A percentile compares a stretch with the other conserved stretches of the same genome.
phyloP scores from a whole-genome alignment of 2,329 filamentous ascomycete genomes.

The Pestalotiopsis sp. region DNA sequence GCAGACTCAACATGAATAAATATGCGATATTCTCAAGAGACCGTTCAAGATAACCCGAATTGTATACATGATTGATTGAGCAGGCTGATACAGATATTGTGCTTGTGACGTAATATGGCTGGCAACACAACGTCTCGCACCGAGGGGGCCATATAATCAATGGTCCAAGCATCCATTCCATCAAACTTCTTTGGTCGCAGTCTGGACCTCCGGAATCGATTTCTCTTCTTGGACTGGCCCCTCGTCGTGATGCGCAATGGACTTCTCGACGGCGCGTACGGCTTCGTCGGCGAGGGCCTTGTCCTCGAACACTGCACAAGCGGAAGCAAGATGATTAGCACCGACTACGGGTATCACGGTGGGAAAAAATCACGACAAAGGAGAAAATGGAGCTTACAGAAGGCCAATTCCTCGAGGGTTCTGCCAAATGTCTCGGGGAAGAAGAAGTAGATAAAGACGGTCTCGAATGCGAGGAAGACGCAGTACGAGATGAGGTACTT shows the following conservation, averaged over 20 bases:
- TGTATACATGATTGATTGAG: too few species aligned
- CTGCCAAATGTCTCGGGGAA: constrained; percentile 86
- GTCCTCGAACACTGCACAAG: constrained; percentile 41
- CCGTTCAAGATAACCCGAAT: too few species aligned
- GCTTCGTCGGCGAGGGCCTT: constrained; percentile 40
- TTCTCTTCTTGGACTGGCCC: not conserved
- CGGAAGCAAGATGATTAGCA: not conserved
- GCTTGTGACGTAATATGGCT: not conserved
- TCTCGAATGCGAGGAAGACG: constrained; percentile 45
- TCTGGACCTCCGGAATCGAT: not conserved
- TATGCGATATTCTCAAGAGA: too few species aligned
- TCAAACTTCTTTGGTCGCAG: constrained; percentile 6
- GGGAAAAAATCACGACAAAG: constrained; percentile 8
- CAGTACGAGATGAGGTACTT: constrained; percentile 47
- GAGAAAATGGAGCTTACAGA: constrained; percentile 35
- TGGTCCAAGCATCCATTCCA: not conserved
- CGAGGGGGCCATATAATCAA: not conserved
- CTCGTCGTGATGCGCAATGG: constrained; percentile 24
- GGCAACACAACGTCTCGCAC: not conserved
- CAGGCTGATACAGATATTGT: too few species aligned
- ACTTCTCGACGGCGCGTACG: constrained; percentile 42
- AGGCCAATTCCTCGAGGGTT: constrained; percentile 69
- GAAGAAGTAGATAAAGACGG: constrained; percentile 70
- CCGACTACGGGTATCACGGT: too few species aligned
- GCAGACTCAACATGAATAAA: too few species aligned